phyloP scores from a whole-genome alignment of 163 green algal species.

The Chloromonas sp. region DNA sequence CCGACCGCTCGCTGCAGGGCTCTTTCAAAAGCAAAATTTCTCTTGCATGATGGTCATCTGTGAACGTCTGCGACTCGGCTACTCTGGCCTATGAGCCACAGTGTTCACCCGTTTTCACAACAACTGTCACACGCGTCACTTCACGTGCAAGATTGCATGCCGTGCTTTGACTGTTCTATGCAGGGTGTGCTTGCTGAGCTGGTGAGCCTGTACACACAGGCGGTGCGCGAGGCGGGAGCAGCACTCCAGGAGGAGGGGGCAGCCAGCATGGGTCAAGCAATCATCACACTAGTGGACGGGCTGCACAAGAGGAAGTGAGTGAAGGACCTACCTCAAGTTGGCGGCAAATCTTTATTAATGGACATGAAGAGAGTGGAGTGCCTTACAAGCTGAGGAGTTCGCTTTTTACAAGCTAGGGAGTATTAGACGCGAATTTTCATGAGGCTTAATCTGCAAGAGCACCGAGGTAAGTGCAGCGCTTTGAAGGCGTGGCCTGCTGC shows the following conservation, averaged over 20 bases:
- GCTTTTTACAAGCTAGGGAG: neutral
- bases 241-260: constrained; percentile 18
- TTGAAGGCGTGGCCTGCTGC: too few relatives aligned
- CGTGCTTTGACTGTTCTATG: neutral
- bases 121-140: too few relatives aligned
- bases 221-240: constrained; percentile 29
- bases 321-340: neutral
- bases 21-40: neutral
- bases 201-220: constrained; percentile 14
- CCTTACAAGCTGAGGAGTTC: neutral
- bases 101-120: too few relatives aligned
- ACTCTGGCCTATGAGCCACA: too few relatives aligned
- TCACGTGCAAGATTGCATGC: neutral
- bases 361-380: neutral
- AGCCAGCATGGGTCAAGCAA: constrained; percentile 24
- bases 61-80: neutral
- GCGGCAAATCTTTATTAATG: neutral
- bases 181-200: constrained; percentile 42
- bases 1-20: neutral
- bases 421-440: neutral
- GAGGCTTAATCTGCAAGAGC: neutral
- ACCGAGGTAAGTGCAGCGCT: too few relatives aligned
- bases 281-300: constrained; percentile 7
- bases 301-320: constrained; percentile 24
- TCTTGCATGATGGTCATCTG: neutral